phyloP scores from a whole-genome alignment of 1,284 basidiomycete genomes.

The Pseudozyma pruni region DNA sequence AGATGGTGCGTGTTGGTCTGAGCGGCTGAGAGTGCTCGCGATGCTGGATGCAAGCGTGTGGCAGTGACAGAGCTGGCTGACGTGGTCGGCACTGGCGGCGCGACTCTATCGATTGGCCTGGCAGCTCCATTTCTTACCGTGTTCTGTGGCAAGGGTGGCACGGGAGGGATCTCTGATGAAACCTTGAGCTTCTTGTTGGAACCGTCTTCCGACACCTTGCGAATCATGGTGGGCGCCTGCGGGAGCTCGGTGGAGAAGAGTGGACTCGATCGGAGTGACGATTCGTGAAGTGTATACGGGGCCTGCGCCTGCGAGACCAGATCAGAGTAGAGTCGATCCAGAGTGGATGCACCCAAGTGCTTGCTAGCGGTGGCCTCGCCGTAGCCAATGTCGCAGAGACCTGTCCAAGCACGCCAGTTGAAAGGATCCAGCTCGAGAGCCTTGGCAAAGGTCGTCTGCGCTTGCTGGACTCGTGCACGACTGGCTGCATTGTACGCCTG shows the following conservation, averaged over 20 bases:
- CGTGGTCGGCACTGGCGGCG: constrained; percentile 33
- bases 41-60: constrained; percentile 35
- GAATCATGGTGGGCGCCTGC: constrained; percentile 18
- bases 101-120: constrained; percentile 22
- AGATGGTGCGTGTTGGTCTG: constrained; percentile 34
- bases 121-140: constrained; percentile 8
- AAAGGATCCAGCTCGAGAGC: constrained; percentile 52
- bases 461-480: constrained; percentile 42
- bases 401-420: constrained; percentile 62
- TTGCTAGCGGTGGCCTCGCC: constrained; percentile 15
- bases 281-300: constrained; percentile 16
- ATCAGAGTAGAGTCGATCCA: constrained; percentile 24
- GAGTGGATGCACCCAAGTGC: constrained; percentile 11
- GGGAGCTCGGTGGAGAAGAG: constrained; percentile 14
- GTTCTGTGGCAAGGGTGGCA: constrained; percentile 13
- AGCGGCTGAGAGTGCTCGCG: constrained; percentile 30
- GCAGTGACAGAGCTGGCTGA: constrained; percentile 32
- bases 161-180: constrained; percentile 27
- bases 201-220: constrained; percentile 43
- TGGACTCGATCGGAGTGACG: constrained; percentile 13
- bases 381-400: constrained; percentile 56
- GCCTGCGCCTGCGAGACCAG: constrained; percentile 17
- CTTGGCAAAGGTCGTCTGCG: constrained; percentile 33
- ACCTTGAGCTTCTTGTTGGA: constrained; percentile 48
- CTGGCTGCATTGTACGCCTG: constrained; percentile 46